Conservation (phyloP, 768 basidiomycete genomes). For the Brasilioporus rufonigricans region DNA sequence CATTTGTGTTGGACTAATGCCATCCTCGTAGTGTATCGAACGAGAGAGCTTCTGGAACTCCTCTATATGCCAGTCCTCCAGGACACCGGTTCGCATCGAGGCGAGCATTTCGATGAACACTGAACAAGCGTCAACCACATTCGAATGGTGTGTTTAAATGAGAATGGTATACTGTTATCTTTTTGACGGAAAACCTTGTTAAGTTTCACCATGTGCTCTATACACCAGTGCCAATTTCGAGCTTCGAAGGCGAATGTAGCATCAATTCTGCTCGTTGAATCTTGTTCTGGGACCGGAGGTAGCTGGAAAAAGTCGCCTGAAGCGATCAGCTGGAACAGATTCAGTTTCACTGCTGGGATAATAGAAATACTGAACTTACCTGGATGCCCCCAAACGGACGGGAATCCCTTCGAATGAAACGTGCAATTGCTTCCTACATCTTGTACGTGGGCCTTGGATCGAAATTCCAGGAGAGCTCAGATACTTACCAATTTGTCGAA, state of each 20-base stretch:
- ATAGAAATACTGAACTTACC: constrained; percentile 25
- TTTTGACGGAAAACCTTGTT: constrained; percentile 73
- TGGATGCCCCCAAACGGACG: constrained; percentile 71
- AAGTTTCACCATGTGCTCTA: constrained; percentile 44
- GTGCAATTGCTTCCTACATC: constrained; percentile 37
- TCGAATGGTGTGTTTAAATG: not conserved
- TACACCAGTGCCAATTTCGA: constrained; percentile 53
- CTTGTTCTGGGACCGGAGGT: constrained; percentile 59
- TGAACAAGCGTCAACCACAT: constrained; percentile 27
- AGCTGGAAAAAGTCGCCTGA: constrained; percentile 83
- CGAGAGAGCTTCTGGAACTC: constrained; percentile 69
- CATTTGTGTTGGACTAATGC: constrained; percentile 87
- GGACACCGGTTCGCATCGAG: constrained; percentile 88
- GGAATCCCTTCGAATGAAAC: constrained; percentile 38
- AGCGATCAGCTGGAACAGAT: constrained; percentile 53
- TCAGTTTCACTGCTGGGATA: constrained; percentile 4
- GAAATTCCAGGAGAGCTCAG: constrained; percentile 33
- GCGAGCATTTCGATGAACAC: constrained; percentile 96
- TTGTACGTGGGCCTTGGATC: not conserved
- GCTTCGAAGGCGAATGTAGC: constrained; percentile 69
- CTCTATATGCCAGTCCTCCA: constrained; percentile 61
- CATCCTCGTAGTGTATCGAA: constrained; percentile 70
- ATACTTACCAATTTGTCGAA: constrained; percentile 67
- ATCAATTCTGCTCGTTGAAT: constrained; percentile 49
- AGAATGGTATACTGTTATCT: constrained; percentile 42